Percentiles rank a stretch among this genome's conserved stretches.
Evolutionary conservation across 1,139 yeast genomes (phyloP).

Genomic region (Chernovozyma sophiae-reginae): DNA sequence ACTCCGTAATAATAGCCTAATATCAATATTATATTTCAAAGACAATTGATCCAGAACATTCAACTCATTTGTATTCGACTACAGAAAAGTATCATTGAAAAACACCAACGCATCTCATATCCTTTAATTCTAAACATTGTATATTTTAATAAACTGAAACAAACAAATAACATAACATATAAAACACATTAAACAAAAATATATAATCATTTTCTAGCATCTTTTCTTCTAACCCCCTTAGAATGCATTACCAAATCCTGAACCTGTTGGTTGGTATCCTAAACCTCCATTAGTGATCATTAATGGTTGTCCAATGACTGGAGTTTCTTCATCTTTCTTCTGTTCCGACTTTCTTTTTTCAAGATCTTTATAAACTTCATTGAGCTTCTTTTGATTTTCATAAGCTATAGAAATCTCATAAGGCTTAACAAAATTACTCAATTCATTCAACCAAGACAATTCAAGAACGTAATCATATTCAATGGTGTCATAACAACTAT

Average conservation of each 20-base stretch:
- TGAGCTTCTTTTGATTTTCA: slow-evolving; percentile 68
- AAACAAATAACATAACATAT: slow-evolving; percentile 3
- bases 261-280: slow-evolving; percentile 64
- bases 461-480: slow-evolving; percentile 84
- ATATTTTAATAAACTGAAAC: slow-evolving; percentile 2
- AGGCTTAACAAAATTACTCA: slow-evolving; percentile 80
- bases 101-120: too few relatives aligned
- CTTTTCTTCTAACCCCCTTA: slow-evolving; percentile 11
- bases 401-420: slow-evolving; percentile 78
- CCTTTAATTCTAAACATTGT: slow-evolving; percentile 2
- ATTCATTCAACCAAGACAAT: slow-evolving; percentile 83
- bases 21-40: too few relatives aligned
- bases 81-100: too few relatives aligned
- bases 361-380: slow-evolving; percentile 65
- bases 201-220: background rate
- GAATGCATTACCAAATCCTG: slow-evolving; percentile 61
- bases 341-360: slow-evolving; percentile 65
- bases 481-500: slow-evolving; percentile 77
- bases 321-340: slow-evolving; percentile 43
- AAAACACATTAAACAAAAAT: slow-evolving; percentile 4
- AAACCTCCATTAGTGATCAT: slow-evolving; percentile 63
- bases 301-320: slow-evolving; percentile 48
- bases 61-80: too few relatives aligned
- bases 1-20: too few relatives aligned
- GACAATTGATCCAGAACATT: too few relatives aligned